Evolutionary conservation across 352 stramenopile species (phyloP), one percentile per base, ranked within the genome.

Genomic region (Pilasporangium apinafurcum): DNA sequence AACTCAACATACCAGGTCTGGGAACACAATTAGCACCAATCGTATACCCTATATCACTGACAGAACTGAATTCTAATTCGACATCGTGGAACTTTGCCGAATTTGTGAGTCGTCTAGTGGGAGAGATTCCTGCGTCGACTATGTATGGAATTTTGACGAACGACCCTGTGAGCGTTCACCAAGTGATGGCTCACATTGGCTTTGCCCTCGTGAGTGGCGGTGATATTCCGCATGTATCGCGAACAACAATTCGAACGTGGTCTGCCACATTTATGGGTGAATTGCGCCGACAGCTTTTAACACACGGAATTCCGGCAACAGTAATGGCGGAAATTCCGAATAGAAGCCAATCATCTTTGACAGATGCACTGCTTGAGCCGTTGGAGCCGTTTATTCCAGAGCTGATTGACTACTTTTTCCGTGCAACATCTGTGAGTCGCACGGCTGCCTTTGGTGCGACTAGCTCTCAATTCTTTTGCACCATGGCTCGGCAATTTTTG

Each of bases 61-160:
- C 66, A 1, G 66, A 61, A 36, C 42, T 74, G 1, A 67, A 62
- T 17, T 48, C 58, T 4, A 64, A 52, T n/a, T 59, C 66, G 38
- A 62, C 59, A 27, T 74, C 62, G 22, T 88, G 76, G 76, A 78
- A 85, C 35, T 63, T 88, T 26, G 65, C 60, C 2, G 70, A 72
- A 16, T 66, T 86, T 53, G 37, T 74, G 20, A 74, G 51, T 18
- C 70, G 68, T 8, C 21, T 88, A 8, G 55, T 59, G 7, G 57
- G 44, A 40, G 68, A 81, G 17, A 36, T 88, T 10, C 56, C 76
- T 0, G 61, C 68, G 3, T 60, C 64, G 14, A 69, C 68, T 12
- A 41, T 85, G 3, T 86, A 83, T 35, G 70, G 70, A 10, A 37
- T 86, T 24, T 17, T 88, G n/a, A 51, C 46, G 2, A 71, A 65